Base-by-base conservation (phyloP, 371 early-diverging fungal genomes). In the Saksenaea vasiformis region DNA sequence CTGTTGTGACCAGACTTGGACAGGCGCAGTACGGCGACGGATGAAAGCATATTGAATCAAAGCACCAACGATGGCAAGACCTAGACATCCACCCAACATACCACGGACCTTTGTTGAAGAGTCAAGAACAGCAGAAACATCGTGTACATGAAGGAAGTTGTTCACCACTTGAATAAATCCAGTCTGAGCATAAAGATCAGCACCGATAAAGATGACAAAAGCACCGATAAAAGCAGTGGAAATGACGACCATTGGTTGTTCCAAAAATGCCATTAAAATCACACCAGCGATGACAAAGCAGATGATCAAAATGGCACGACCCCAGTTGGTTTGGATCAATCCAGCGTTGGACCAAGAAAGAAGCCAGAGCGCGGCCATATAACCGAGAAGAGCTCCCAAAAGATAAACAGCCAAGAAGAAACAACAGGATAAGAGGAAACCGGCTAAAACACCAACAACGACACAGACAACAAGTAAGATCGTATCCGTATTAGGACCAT, bases 391-490 rank as follows among this genome's bases (percentile, higher is more conserved):
- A 10, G 79, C 86, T 66, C 86, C 88, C 22, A 85, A 55, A n/a
- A 85, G 64, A 64, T 82, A 83, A 26, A 86, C 79, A 5, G 86
- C 88, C 15, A 87, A 69, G 59, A 81, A 81, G 81, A 85, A 84
- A 67, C 84, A 83, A 54, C 85, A 85, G 24, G 81, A 70, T 38
- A 85, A 62, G 35, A 87, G 62, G 10, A 67, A 72, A 65, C 88
- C 88, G 7, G 73, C 73, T 19, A 87, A 24, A 1, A 87, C 19
- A 67, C 88, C 88, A 4, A 69, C 82, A 0, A 78, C 81, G 13
- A 81, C 73, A 55, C 80, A 66, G 13, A 85, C 85, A 28, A 82
- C 84, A 17, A 87, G 72, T 41, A 83, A 68, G 57, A 87, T 74
- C 39, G 85, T 84, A 34, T 78, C 71, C 10, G 73, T 71, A 58